Evolutionary conservation across 2,329 filamentous ascomycete species (phyloP), one percentile per base, ranked within the genome.

Genomic region (Fusarium sacchari): DNA sequence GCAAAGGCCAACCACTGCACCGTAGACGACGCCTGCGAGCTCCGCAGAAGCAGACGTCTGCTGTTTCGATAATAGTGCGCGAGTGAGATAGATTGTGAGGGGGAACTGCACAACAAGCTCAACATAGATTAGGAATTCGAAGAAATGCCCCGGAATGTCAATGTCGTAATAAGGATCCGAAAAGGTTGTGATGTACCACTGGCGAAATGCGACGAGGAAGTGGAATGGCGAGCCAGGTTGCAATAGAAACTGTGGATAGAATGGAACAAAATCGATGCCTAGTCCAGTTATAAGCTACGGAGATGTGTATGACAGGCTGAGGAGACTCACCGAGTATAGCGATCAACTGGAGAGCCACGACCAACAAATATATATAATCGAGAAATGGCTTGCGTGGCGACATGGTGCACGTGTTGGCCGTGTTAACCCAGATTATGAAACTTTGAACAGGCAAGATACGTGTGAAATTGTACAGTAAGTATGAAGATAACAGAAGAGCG

Each of bases 171-270:
- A 57, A 43, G 53, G 53, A 18, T 57, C 53, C 13, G 53, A 57
- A 10, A 57, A 18, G 22, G 39, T n/a, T 1, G 8, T 57, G 3
- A 44, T 57, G 28, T 44, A 57, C 53, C 53, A 57, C 10, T 14
- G 39, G 7, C 53, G 39, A 44, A 18, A 36, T 4, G 9, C 10
- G 18, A 44, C 9, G 24, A 57, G 18, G 22, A 57, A 46, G 30
- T 57, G 53, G 10, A 44, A 57, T 34, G 53, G 53, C 28, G 53
- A 57, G 39, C 53, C 18, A 30, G 39, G 53, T 10, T 46, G 37
- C 1, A 11, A 22, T 15, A 57, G 9, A 14, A 39, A 36, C 13
- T 57, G 39, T 1, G 53, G 39, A n/a, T 57, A 57, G n/a, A 57
- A 57, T 26, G 39, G 53, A 5, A 57, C 39, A 2, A n/a, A 22